Conservation (phyloP, 1,139 yeast genomes). For the Suhomyces terraborum region DNA sequence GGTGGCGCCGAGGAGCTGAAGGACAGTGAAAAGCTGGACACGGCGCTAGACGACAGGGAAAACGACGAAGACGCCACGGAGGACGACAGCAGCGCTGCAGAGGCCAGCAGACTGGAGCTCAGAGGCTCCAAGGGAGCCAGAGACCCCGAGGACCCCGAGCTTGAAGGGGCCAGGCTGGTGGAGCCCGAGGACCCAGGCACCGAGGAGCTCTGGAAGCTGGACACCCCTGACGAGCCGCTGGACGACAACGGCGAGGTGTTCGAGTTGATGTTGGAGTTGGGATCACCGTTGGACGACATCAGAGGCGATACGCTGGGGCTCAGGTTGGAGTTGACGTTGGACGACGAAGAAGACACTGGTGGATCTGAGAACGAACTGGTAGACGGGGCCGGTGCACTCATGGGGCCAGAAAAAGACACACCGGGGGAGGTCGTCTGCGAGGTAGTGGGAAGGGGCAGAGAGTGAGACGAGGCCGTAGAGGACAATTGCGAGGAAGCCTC, state of each 20-base stretch:
- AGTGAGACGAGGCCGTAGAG: background rate
- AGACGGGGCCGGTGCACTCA: slow-evolving; percentile 2
- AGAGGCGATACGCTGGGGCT: background rate
- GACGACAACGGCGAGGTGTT: background rate
- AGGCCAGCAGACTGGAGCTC: slow-evolving; percentile 1
- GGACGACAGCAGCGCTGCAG: slow-evolving; percentile 2
- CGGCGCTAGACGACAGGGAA: slow-evolving; percentile 3
- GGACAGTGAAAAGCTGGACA: slow-evolving; percentile 1
- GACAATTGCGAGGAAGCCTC: background rate
- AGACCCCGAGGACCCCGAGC: too few relatives aligned
- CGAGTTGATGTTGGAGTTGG: background rate
- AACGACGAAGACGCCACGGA: background rate
- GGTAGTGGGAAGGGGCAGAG: background rate
- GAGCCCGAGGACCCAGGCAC: background rate
- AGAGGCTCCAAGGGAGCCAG: background rate
- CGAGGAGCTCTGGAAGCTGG: background rate
- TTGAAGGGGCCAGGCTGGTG: too few relatives aligned
- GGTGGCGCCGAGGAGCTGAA: slow-evolving; percentile 8
- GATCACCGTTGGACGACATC: background rate
- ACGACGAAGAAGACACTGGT: too few relatives aligned
- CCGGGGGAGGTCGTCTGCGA: slow-evolving; percentile 1
- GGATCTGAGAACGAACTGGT: background rate
- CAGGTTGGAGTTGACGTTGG: too few relatives aligned
- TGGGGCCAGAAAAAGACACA: background rate
- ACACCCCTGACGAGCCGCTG: background rate